These are phyloP conservation scores for Pseudocercospora ulei DNA, from an alignment of 2,329 filamentous ascomycete genomes.

Conservation along the genomic window DNA sequence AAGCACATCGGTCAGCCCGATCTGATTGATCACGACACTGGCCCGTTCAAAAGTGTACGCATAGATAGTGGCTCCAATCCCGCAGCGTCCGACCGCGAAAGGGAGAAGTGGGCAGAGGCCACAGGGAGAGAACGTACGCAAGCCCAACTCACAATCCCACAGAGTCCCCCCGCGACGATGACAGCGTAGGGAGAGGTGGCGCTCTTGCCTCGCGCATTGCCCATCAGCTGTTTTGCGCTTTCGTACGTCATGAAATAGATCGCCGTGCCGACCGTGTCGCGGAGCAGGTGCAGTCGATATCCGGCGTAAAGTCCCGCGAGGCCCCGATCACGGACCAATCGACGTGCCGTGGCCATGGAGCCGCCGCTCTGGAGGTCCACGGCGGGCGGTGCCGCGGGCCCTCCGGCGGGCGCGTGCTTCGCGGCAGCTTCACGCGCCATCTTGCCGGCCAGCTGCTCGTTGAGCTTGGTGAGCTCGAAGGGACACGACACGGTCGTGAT, in stretches of 20 bases:
- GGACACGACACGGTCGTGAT: conserved; percentile 77
- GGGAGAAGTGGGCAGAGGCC: conserved; percentile 1
- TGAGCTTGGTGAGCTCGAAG: conserved; percentile 83
- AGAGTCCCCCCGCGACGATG: conserved; percentile 66
- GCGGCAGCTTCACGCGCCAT: conserved; percentile 45
- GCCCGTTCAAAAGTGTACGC: too few relatives aligned
- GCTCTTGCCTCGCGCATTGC: conserved; percentile 61
- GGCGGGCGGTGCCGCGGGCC: background rate
- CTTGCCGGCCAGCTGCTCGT: conserved; percentile 72
- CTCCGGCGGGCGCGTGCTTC: conserved; percentile 5
- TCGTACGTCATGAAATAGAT: conserved; percentile 89
- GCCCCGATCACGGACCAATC: conserved; percentile 66
- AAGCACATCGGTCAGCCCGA: conserved; percentile 6
- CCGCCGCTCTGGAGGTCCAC: conserved; percentile 25
- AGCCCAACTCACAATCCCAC: conserved; percentile 76
- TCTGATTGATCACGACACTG: background rate
- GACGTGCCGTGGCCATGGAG: conserved; percentile 53
- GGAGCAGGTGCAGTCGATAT: conserved; percentile 70
- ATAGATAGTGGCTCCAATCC: too few relatives aligned
- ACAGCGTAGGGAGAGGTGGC: conserved; percentile 73
- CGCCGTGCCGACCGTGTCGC: conserved; percentile 71
- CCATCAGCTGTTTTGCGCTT: conserved; percentile 71
- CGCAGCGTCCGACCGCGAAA: conserved; percentile 4
- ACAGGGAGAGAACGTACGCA: conserved; percentile 50
- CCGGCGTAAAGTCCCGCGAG: conserved; percentile 68